These are phyloP conservation scores for Ustilago nuda DNA, from an alignment of 1,284 basidiomycete species.

Conservation along the genomic window DNA sequence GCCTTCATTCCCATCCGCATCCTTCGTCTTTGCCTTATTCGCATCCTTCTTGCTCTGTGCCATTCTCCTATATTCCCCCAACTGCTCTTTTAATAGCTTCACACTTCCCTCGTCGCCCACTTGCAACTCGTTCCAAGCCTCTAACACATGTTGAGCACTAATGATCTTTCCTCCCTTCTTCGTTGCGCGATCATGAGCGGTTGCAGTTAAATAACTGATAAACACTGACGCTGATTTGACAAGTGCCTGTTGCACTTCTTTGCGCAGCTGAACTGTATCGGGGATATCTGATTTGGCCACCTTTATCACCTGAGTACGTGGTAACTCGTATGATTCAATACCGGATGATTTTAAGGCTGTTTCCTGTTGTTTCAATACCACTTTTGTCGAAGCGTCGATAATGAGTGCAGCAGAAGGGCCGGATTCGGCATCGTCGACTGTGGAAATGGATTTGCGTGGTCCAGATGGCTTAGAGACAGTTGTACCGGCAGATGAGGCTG, in stretches of 20 bases:
- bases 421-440: slow-evolving; percentile 2
- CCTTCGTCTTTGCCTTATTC: neutral
- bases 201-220: slow-evolving; percentile 81
- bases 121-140: slow-evolving; percentile 82
- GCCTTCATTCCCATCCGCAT: slow-evolving; percentile 16
- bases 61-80: slow-evolving; percentile 71
- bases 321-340: slow-evolving; percentile 86
- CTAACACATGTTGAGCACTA: slow-evolving; percentile 86
- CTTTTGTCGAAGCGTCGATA: slow-evolving; percentile 12
- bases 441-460: slow-evolving; percentile 9
- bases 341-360: slow-evolving; percentile 33
- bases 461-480: slow-evolving; percentile 6
- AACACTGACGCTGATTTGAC: slow-evolving; percentile 88
- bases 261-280: slow-evolving; percentile 84
- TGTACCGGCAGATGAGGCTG: slow-evolving; percentile 14
- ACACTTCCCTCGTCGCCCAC: slow-evolving; percentile 76
- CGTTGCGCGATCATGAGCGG: slow-evolving; percentile 86
- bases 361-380: slow-evolving; percentile 35
- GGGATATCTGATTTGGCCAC: slow-evolving; percentile 82
- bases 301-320: slow-evolving; percentile 81
- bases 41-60: neutral
- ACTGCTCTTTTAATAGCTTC: slow-evolving; percentile 77
- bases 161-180: slow-evolving; percentile 88
- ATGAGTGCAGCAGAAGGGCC: slow-evolving; percentile 3
- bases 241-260: slow-evolving; percentile 83